These are phyloP conservation scores for Paecilomyces sp. DNA, from an alignment of 2,329 filamentous ascomycete species.

Conservation along the genomic window DNA sequence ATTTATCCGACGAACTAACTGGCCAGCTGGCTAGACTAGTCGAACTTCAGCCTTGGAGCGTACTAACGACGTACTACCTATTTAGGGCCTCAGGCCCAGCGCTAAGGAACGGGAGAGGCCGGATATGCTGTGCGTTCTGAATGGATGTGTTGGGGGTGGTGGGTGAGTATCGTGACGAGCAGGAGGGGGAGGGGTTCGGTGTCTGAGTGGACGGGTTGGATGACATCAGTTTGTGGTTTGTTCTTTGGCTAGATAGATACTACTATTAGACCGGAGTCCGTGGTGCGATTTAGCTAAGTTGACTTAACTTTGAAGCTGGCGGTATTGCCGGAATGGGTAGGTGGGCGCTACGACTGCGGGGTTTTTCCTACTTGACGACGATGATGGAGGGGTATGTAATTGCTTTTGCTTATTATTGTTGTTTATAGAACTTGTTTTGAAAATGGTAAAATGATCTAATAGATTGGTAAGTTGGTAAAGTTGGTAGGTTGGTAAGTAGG, in stretches of 20 bases:
- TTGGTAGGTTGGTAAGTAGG: not conserved
- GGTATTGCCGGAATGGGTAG: not conserved
- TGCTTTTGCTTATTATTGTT: not conserved
- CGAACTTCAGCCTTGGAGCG: too few relatives aligned
- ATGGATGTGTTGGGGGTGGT: not conserved
- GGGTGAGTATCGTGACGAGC: not conserved
- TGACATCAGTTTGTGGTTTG: not conserved
- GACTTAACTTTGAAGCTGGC: too few relatives aligned
- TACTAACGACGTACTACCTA: not conserved
- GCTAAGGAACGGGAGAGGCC: not conserved
- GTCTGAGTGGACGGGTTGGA: not conserved
- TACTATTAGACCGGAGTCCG: too few relatives aligned
- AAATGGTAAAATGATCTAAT: not conserved
- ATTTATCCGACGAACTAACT: too few relatives aligned
- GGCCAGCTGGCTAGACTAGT: too few relatives aligned
- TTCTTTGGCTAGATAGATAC: not conserved
- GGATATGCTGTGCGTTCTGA: not conserved
- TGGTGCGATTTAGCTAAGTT: too few relatives aligned
- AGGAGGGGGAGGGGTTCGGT: not conserved
- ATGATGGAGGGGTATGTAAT: not conserved
- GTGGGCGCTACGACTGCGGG: not conserved
- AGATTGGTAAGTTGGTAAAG: not conserved
- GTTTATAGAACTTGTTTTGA: not conserved
- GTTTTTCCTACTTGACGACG: not conserved
- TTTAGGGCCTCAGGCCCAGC: not conserved